Evolutionary conservation across 108 stramenopile species (phyloP).

Genomic region (Conticribra weissflogii): DNA sequence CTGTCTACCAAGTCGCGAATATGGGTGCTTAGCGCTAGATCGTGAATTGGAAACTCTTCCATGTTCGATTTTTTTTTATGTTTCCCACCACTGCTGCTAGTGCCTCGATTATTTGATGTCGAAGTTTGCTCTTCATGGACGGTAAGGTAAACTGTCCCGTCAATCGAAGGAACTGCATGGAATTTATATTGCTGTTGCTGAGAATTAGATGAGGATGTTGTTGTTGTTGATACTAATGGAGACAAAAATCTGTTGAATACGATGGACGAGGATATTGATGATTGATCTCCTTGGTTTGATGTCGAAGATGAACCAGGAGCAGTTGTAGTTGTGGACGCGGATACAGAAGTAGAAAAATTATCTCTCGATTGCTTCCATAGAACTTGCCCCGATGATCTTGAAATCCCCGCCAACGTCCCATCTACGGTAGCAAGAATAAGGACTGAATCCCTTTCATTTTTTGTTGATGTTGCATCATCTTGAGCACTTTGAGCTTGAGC

Average conservation of each 20-base stretch:
- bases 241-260: constrained; percentile 44
- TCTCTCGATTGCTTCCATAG: constrained; percentile 66
- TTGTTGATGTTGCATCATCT: neutral
- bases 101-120: too few relatives aligned
- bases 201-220: constrained; percentile 49
- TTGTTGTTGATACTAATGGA: constrained; percentile 78
- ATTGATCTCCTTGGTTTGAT: neutral
- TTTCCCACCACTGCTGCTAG: neutral
- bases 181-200: constrained; percentile 33
- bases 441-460: constrained; percentile 14
- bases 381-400: constrained; percentile 60
- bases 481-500: neutral
- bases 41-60: constrained; percentile 21
- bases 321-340: neutral
- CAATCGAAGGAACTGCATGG: constrained; percentile 79
- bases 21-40: constrained; percentile 57
- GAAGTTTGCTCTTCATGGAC: constrained; percentile 32
- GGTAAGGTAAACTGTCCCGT: constrained; percentile 77
- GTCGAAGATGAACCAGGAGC: constrained; percentile 3
- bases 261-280: neutral
- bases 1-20: constrained; percentile 73
- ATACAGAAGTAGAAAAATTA: neutral
- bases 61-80: neutral
- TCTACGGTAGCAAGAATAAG: constrained; percentile 75
- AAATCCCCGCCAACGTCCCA: constrained; percentile 77